A percentile compares a stretch with the other conserved stretches of the same genome.
Evolutionary conservation across 176 grass and related monocot genomes (phyloP).

Genomic region (Bothriochloa decipiens): DNA sequence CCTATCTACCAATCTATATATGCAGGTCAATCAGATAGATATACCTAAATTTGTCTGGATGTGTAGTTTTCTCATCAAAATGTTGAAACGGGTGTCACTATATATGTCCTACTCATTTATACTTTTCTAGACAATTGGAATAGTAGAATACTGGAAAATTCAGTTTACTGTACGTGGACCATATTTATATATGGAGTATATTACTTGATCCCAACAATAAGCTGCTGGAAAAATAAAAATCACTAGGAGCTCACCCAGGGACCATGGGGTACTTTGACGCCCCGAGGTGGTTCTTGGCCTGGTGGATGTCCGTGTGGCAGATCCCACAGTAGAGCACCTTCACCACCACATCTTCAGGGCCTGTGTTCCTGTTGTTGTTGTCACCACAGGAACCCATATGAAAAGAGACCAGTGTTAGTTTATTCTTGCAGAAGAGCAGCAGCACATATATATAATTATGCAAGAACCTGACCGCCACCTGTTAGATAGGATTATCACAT

Average conservation of each 20-base stretch:
- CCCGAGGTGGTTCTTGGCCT: slow-evolving; percentile 86
- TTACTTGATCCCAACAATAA: not conserved
- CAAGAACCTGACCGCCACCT: not conserved
- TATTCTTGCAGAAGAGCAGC: not conserved
- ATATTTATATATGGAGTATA: not conserved
- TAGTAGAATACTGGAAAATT: not conserved
- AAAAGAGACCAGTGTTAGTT: not conserved
- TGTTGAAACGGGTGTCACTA: not conserved
- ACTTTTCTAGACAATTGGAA: not conserved
- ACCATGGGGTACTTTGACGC: slow-evolving; percentile 98
- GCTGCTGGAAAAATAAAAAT: not conserved
- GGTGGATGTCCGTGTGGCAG: slow-evolving; percentile 95
- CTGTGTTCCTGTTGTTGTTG: slow-evolving; percentile 63
- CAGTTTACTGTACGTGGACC: not conserved
- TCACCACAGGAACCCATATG: not conserved
- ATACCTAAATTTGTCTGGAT: not conserved
- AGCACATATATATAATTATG: not conserved
- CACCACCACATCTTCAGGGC: slow-evolving; percentile 76
- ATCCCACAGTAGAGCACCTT: slow-evolving; percentile 90
- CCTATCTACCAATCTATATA: not conserved
- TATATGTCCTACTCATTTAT: not conserved
- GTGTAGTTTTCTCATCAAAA: not conserved
- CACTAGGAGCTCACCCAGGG: slow-evolving; percentile 59
- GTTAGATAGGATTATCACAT: no score
- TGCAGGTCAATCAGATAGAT: not conserved